Evolutionary conservation across 1,139 yeast species (phyloP), one percentile per base, ranked within the genome.

Genomic region (Meyerozyma guilliermondii): DNA sequence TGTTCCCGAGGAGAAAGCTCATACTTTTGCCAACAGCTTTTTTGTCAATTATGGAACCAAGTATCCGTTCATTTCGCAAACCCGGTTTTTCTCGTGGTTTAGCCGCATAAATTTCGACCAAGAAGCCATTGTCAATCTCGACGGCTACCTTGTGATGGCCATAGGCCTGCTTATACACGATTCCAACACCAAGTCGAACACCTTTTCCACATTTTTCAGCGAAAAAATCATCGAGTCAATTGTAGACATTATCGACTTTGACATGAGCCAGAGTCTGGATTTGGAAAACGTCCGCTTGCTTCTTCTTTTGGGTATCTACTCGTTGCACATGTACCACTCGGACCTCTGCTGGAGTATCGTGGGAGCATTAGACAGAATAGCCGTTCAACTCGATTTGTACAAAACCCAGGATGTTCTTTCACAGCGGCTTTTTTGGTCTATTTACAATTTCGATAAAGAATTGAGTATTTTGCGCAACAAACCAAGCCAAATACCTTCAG

Each of bases 101-200:
- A 47, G 50, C 4, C 49, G 51, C 10, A 55, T 66, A 17, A 61
- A 67, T 39, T 71, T 71, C 46, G 45, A 50, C 14, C 55, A 56
- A 36, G 76, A 71, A 46, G 55, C 68, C 11, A 66, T 71, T 39
- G 62, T 71, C 16, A 64, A 63, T 46, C 53, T 70, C 42, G 73
- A 68, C 46, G 51, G 65, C 16, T 71, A 69, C 51, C 50, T 71
- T 42, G 52, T 71, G 22, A 52, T 71, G 58, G 62, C 70, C 43
- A 65, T 68, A 26, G 77, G 77, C 4, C 65, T 74, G 46, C 49
- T 68, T 17, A 54, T 70, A 4, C 58, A 62, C 45, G 76, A 71
- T 48, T 54, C 63, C 20, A 59, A 59, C 41, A 54, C 55, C 39
- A 46, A 50, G 30, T 50, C 58, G 5, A 42, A 46, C 8, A 48